phyloP scores from a whole-genome alignment of 805 yeast species.

The Helenozyma rhizophorensis region DNA sequence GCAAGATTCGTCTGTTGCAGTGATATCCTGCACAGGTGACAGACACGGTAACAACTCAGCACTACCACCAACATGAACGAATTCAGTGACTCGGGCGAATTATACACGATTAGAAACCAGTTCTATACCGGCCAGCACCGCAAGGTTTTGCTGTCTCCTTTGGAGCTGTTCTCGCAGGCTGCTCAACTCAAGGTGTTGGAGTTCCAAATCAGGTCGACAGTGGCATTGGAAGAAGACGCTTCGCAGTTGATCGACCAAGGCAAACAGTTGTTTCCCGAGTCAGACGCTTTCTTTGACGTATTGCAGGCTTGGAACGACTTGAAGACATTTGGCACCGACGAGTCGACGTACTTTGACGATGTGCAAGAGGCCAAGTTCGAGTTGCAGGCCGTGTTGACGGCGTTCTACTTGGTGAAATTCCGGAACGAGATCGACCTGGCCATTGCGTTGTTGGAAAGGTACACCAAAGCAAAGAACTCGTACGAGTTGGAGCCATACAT shows the following conservation, averaged over 20 bases:
- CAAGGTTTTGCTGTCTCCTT: constrained; percentile 35
- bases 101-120: constrained; percentile 52
- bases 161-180: constrained; percentile 36
- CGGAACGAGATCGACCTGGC: constrained; percentile 36
- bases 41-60: constrained; percentile 1
- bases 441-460: constrained; percentile 25
- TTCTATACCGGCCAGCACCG: constrained; percentile 58
- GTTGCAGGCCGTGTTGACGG: constrained; percentile 39
- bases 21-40: too few species aligned
- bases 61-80: constrained; percentile 26
- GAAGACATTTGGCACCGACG: constrained; percentile 39
- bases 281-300: constrained; percentile 31
- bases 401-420: constrained; percentile 34
- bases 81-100: constrained; percentile 44
- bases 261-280: constrained; percentile 28
- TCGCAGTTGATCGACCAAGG: constrained; percentile 35
- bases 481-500: constrained; percentile 40
- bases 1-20: too few species aligned
- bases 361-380: constrained; percentile 30
- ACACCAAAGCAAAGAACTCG: constrained; percentile 18
- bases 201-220: constrained; percentile 36
- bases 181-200: constrained; percentile 37
- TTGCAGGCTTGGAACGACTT: constrained; percentile 42
- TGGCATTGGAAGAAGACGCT: constrained; percentile 37
- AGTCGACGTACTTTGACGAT: constrained; percentile 40